Evolutionary conservation across 225 moss, liverwort and hornwort species (phyloP), one percentile per base, ranked within the genome.

Genomic region (Sphagnum contortum): DNA sequence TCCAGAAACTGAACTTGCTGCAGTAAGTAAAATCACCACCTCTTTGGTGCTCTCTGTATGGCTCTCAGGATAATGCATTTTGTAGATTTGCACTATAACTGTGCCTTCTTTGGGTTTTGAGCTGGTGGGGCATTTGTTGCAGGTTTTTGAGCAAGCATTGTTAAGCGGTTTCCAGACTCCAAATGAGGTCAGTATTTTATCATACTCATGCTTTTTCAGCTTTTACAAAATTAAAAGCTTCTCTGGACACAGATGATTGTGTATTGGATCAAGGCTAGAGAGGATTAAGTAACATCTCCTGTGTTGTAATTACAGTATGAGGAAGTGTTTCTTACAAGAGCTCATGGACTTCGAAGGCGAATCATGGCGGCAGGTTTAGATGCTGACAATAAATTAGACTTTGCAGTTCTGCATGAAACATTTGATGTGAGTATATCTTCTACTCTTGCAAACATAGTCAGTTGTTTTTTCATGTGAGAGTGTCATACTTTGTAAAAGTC

Each of bases 91-190:
- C 29, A 0, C 29, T 29, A 29, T 29, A 29, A 29, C 29, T 29
- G 29, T 29, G 0, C 29, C 29, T 29, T 29, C 29, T 14, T 4
- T 11, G 9, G 57, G 4, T 57, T 57, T 12, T 57, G 57, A 57
- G 57, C 57, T 57, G 9, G 57, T 7, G 49, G 11, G 54, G 9
- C 50, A 51, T 76, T 76, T 73, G 60, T 54, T 75, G 75, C 86
- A 98, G 96, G 90, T 92, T 12, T 98, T 98, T 74, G 90, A 93
- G 77, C 89, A 84, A 77, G 80, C 88, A 63, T 71, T 98, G 11
- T 74, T 67, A 57, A 85, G 89, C 66, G 93, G 91, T 68, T 89
- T 86, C 79, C 81, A 87, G 68, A 75, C 83, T 53, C 74, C 89
- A 64, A 81, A 83, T 66, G 93, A 93, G 92, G 96, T 98, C 60